phyloP scores from a whole-genome alignment of 2,329 filamentous ascomycete species.

The Fusarium mangiferae region DNA sequence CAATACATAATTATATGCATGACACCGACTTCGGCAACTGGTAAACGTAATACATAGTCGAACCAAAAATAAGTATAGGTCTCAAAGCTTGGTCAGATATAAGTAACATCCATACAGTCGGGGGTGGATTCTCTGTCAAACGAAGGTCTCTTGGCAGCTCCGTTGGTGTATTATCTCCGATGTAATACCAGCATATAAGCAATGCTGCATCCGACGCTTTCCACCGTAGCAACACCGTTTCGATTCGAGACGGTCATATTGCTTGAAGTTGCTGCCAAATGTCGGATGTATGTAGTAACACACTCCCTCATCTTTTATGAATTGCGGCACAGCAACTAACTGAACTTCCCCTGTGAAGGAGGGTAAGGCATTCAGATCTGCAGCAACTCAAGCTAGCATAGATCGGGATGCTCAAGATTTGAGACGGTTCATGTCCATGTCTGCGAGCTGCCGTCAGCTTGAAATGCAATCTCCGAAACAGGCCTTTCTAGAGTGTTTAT shows the following conservation, averaged over 20 bases:
- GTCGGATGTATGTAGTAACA: neutral
- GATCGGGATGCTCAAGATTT: neutral
- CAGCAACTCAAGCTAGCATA: neutral
- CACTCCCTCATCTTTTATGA: neutral
- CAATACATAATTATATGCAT: neutral
- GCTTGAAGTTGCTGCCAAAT: neutral
- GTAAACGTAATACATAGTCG: neutral
- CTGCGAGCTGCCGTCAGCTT: neutral
- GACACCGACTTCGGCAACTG: slow-evolving; percentile 10
- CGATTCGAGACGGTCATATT: slow-evolving; percentile 10
- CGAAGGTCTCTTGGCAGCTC: neutral
- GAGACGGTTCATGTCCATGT: neutral
- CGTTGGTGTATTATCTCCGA: neutral
- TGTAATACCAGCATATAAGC: neutral
- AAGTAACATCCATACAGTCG: neutral
- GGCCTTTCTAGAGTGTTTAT: neutral
- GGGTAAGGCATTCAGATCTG: slow-evolving; percentile 3
- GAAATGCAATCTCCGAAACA: neutral
- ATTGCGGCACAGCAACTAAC: slow-evolving; percentile 17
- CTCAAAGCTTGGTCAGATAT: neutral
- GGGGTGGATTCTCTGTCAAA: neutral
- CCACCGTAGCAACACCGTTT: neutral
- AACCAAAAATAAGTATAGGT: neutral
- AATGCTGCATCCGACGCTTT: neutral
- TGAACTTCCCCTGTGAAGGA: neutral